Conservation (phyloP, 1,139 yeast species). For the Saccharomyces uvarum region DNA sequence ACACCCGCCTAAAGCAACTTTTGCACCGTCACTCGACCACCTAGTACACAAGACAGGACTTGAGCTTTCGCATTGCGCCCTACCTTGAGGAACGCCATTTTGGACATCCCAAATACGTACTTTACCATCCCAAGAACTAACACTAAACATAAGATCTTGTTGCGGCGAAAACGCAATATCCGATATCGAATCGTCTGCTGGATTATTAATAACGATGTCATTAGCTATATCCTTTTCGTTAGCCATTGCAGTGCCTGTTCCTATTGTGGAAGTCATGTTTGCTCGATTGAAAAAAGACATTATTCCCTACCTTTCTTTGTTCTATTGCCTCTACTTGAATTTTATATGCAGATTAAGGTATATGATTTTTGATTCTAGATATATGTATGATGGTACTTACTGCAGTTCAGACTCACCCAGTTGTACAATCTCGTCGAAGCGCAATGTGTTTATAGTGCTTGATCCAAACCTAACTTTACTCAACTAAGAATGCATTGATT, state of each 20-base stretch:
- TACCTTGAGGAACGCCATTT: constrained; percentile 60
- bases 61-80: constrained; percentile 84
- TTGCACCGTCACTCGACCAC: constrained; percentile 82
- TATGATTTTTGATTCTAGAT: neutral
- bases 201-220: constrained; percentile 70
- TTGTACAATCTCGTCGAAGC: neutral
- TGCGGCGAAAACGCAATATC: constrained; percentile 89
- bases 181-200: constrained; percentile 89
- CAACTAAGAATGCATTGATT: neutral
- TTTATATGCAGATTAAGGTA: neutral
- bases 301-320: neutral
- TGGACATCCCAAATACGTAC: constrained; percentile 87
- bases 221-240: constrained; percentile 65
- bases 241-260: constrained; percentile 37
- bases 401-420: neutral
- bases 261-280: constrained; percentile 18
- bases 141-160: constrained; percentile 68
- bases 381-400: neutral
- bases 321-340: neutral
- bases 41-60: constrained; percentile 79
- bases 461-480: neutral
- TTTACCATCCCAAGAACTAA: constrained; percentile 91
- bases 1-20: constrained; percentile 85
- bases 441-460: neutral
- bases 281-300: constrained; percentile 26